A percentile compares a stretch with the other conserved stretches of the same genome.
phyloP scores from a whole-genome alignment of 1,139 yeast genomes.

The Geotrichum macrosporum region DNA sequence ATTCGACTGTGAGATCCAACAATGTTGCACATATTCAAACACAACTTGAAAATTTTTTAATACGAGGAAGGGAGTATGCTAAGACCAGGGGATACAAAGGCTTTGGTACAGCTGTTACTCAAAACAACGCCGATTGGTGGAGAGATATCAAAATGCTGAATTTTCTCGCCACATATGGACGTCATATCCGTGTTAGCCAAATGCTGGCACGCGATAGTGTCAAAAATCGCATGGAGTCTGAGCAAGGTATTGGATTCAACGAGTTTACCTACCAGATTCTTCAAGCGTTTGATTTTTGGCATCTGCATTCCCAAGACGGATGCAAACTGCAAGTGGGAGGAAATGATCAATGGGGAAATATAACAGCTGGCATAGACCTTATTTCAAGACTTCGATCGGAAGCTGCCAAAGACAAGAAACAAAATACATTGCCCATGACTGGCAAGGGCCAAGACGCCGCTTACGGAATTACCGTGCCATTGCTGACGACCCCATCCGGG shows the following conservation, averaged over 20 bases:
- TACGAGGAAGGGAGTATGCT: conserved; percentile 60
- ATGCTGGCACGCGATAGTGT: conserved; percentile 91
- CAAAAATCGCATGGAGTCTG: conserved; percentile 62
- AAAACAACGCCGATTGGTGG: conserved; percentile 87
- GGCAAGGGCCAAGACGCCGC: conserved; percentile 34
- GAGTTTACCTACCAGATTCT: conserved; percentile 90
- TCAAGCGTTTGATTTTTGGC: conserved; percentile 93
- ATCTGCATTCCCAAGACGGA: conserved; percentile 54
- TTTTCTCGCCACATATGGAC: conserved; percentile 73
- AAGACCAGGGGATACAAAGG: conserved; percentile 46
- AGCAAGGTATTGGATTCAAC: conserved; percentile 81
- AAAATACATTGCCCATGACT: conserved; percentile 4
- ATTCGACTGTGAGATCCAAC: conserved; percentile 46
- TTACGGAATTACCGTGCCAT: conserved; percentile 84
- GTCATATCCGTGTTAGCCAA: conserved; percentile 71
- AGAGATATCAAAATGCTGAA: conserved; percentile 64
- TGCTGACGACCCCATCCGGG: conserved; percentile 82
- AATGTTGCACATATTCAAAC: conserved; percentile 57
- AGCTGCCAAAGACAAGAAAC: conserved; percentile 17
- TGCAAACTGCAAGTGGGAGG: conserved; percentile 90
- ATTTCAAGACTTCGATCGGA: conserved; percentile 52
- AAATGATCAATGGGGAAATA: conserved; percentile 97
- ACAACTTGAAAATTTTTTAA: conserved; percentile 61
- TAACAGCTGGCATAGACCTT: conserved; percentile 91
- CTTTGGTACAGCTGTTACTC: conserved; percentile 44